These are phyloP conservation scores for Phialophora tarda DNA, from an alignment of 2,329 filamentous ascomycete genomes.

Conservation along the genomic window DNA sequence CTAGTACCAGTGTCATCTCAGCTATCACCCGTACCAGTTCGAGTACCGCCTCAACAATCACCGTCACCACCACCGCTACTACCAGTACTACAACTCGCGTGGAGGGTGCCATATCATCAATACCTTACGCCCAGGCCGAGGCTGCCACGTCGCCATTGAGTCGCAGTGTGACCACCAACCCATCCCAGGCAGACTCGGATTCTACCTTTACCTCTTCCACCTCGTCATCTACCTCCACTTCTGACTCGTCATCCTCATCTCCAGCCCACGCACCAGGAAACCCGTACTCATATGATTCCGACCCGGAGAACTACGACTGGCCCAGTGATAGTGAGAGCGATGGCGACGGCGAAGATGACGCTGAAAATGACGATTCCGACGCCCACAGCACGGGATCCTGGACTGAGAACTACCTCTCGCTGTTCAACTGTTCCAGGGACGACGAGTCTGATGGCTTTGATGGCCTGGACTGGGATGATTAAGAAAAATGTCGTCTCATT, in stretches of 20 bases:
- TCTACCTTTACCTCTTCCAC: background rate
- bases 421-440: background rate
- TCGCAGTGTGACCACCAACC: background rate
- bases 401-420: background rate
- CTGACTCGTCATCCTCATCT: background rate
- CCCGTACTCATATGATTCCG: background rate
- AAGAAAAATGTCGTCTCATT: no score
- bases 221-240: background rate
- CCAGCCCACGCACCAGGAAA: background rate
- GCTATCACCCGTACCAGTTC: background rate
- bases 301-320: background rate
- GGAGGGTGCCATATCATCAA: background rate
- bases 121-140: background rate
- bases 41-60: background rate
- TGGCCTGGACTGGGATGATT: background rate
- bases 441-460: background rate
- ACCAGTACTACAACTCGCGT: background rate
- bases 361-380: background rate
- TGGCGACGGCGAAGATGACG: background rate
- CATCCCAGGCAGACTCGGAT: background rate
- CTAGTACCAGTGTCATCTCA: background rate
- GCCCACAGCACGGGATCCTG: background rate
- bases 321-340: background rate
- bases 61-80: background rate
- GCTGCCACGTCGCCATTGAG: background rate